Evolutionary conservation across 306 rosid species (phyloP).

Genomic region (Purshia tridentata): DNA sequence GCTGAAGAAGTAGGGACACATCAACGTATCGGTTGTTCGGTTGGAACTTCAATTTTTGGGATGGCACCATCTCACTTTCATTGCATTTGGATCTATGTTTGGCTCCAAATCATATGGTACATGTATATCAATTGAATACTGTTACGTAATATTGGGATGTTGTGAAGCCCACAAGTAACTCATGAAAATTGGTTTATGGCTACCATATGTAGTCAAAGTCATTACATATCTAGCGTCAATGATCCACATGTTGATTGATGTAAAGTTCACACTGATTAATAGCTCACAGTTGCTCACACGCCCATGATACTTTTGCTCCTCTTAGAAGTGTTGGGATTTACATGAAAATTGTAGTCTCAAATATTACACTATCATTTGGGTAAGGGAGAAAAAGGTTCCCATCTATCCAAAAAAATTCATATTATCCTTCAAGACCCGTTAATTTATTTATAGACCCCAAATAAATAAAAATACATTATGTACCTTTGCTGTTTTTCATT

Average conservation of each 20-base stretch:
- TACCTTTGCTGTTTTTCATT: not conserved
- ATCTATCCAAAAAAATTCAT: not conserved
- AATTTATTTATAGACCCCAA: too few species aligned
- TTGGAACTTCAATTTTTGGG: not conserved
- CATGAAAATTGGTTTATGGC: not conserved
- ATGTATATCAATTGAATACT: not conserved
- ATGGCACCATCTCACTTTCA: slow-evolving; percentile 8
- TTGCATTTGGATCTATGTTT: not conserved
- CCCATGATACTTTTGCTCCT: not conserved
- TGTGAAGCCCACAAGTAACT: not conserved
- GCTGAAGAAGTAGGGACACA: slow-evolving; percentile 13
- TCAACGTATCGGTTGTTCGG: not conserved
- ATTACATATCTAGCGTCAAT: too few species aligned
- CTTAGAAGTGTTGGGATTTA: not conserved
- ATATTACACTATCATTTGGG: not conserved
- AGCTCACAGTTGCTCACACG: not conserved
- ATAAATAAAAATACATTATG: not conserved
- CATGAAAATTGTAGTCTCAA: not conserved
- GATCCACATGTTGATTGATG: not conserved
- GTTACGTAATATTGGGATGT: not conserved
- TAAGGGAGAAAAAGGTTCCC: too few species aligned
- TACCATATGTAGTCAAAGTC: too few species aligned
- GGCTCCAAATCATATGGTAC: not conserved
- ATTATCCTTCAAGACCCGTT: not conserved
- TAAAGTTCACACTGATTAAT: not conserved